Percentiles rank a stretch among this genome's conserved stretches.
phyloP scores from a whole-genome alignment of 768 basidiomycete genomes.

The Filobasidium wieringae region DNA sequence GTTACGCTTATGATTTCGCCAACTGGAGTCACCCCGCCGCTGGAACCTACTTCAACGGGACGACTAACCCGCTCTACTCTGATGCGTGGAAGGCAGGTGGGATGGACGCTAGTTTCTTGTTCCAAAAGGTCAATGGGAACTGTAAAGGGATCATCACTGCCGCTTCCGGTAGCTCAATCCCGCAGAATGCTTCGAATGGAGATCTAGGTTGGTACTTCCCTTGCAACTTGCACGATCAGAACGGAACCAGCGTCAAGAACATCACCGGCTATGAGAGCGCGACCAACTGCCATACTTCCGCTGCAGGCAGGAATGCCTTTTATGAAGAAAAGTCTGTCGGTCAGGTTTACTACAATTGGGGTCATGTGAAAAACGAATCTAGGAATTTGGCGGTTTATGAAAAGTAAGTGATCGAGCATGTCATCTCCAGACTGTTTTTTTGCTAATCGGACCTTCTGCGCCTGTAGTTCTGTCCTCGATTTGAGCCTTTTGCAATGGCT shows the following conservation, averaged over 20 bases:
- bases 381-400: slow-evolving; percentile 90
- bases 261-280: slow-evolving; percentile 53
- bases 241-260: slow-evolving; percentile 53
- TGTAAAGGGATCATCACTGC: slow-evolving; percentile 68
- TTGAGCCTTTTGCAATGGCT: slow-evolving; percentile 76
- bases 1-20: slow-evolving; percentile 82
- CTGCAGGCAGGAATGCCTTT: slow-evolving; percentile 49
- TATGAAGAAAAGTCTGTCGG: slow-evolving; percentile 51
- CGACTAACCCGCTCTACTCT: slow-evolving; percentile 68
- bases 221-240: slow-evolving; percentile 78
- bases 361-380: slow-evolving; percentile 54
- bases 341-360: slow-evolving; percentile 90
- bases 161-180: slow-evolving; percentile 59
- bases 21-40: slow-evolving; percentile 71
- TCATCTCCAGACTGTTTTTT: background rate
- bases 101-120: slow-evolving; percentile 85
- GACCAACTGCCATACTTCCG: slow-evolving; percentile 61
- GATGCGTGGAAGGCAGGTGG: slow-evolving; percentile 66
- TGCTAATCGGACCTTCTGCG: slow-evolving; percentile 14
- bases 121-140: slow-evolving; percentile 78
- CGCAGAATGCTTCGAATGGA: slow-evolving; percentile 44
- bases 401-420: slow-evolving; percentile 51
- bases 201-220: slow-evolving; percentile 91
- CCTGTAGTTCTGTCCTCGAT: slow-evolving; percentile 71
- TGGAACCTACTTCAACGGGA: slow-evolving; percentile 58